These are phyloP conservation scores for Cystobasidium pallidum DNA, from an alignment of 1,284 basidiomycete species.

Conservation along the genomic window DNA sequence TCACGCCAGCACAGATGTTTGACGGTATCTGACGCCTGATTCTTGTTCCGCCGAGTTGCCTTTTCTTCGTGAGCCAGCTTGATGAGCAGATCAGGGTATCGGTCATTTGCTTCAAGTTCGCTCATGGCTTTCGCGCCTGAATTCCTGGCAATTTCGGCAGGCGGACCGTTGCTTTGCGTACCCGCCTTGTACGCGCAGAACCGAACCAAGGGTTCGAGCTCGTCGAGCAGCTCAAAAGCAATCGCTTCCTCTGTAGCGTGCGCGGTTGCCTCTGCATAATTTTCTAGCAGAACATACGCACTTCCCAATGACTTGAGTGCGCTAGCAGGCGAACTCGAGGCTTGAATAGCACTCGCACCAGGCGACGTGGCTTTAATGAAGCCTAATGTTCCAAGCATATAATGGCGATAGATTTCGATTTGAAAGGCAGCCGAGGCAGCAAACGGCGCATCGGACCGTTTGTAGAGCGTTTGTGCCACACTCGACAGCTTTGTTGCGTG, in stretches of 20 bases:
- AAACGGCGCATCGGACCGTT: constrained; percentile 44
- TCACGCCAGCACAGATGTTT: constrained; percentile 31
- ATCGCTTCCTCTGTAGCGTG: constrained; percentile 89
- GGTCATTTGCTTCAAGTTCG: background rate
- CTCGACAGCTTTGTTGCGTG: constrained; percentile 44
- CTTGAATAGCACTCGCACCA: background rate
- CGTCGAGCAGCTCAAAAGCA: constrained; percentile 79
- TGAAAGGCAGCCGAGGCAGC: constrained; percentile 55
- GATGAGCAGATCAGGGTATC: constrained; percentile 5
- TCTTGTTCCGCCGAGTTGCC: background rate
- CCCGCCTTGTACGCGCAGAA: constrained; percentile 86
- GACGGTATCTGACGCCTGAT: background rate
- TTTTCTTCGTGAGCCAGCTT: constrained; percentile 26
- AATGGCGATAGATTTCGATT: constrained; percentile 58
- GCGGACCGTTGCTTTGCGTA: background rate
- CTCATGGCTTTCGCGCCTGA: background rate
- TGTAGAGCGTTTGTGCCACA: constrained; percentile 35
- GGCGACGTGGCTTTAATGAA: constrained; percentile 55
- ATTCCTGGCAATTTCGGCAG: constrained; percentile 17
- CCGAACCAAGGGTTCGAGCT: constrained; percentile 85
- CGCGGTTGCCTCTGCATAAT: constrained; percentile 68
- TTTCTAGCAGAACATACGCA: constrained; percentile 74
- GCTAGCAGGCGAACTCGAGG: background rate
- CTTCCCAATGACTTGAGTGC: constrained; percentile 70
- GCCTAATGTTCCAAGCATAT: constrained; percentile 57